Base-by-base conservation (phyloP, 208 protist species). In the Acanthamoeba polyphaga region DNA sequence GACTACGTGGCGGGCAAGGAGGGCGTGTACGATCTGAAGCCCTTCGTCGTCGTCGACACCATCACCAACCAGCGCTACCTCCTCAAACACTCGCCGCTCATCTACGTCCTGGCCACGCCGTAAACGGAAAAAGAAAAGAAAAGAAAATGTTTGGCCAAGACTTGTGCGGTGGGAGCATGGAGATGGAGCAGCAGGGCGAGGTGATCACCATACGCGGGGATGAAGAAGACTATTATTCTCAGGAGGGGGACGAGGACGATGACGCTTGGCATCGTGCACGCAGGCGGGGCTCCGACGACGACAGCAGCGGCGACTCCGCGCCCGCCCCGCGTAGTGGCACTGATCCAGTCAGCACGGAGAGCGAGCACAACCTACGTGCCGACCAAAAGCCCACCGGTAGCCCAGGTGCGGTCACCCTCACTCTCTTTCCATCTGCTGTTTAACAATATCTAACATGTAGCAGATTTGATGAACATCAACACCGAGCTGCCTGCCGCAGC, bases 1-100 rank as follows among this genome's bases (percentile, higher is more conserved):
- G 80, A 88, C 49, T 88, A 88, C 53, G 80, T 88, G 51, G 80
- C 80, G 10, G 80, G 80, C 51, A 34, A 46, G 80, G 80, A 88
- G 80, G 80, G 80, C 29, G 80, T 88, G 29, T 88, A 88, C 80
- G 80, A 88, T 32, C 53, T 88, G 24, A 88, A 64, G 53, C 80
- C 43, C 13, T 88, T 88, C 51, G 80, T 88, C 15, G 80, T 64
- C 15, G n/a, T 88, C 9, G 80, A 88, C 32, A 88, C 80, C 29
- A 13, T 64, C n/a, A 88, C 49, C 80, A 88, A 88, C 80, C 80
- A 88, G 51, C 80, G 80, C 80, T 88, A 46, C 80, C 9, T 58
- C 8, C 80, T 88, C 53, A 88, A 88, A n/a, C 80, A 88, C 34
- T 88, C 80, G 15, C 80, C 80, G 53, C 80, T 88, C 27, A 64